Conservation (phyloP, 345 rosid species). For the Salix udensis region DNA sequence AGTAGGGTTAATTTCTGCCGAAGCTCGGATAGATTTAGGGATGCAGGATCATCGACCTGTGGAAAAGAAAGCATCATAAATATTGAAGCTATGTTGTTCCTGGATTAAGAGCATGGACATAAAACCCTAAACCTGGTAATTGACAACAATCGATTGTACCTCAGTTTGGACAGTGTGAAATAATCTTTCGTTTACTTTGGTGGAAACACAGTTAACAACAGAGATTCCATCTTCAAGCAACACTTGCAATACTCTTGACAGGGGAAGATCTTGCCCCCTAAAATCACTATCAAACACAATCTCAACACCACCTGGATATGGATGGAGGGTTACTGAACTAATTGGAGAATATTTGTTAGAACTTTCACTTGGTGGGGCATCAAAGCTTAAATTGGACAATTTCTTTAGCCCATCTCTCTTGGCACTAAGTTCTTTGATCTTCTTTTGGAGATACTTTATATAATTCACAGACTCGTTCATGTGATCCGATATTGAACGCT, state of each 20-base stretch:
- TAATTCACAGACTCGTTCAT: constrained; percentile 74
- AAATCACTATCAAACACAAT: constrained; percentile 35
- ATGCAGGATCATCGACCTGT: constrained; percentile 45
- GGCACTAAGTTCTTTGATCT: constrained; percentile 37
- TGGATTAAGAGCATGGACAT: background rate
- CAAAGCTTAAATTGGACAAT: constrained; percentile 15
- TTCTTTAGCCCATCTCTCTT: constrained; percentile 41
- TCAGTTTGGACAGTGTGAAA: constrained; percentile 51
- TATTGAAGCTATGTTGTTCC: background rate
- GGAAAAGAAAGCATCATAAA: constrained; percentile 7
- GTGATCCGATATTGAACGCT: constrained; percentile 86
- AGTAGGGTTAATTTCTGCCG: constrained; percentile 31
- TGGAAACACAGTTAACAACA: constrained; percentile 46
- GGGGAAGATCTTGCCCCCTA: constrained; percentile 27
- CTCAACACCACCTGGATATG: constrained; percentile 48
- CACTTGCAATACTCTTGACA: constrained; percentile 48
- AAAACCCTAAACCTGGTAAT: constrained; percentile 2
- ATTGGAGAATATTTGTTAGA: constrained; percentile 7
- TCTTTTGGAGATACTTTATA: constrained; percentile 47
- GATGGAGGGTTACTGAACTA: constrained; percentile 34
- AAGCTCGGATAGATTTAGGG: constrained; percentile 26
- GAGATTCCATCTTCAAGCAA: constrained; percentile 46
- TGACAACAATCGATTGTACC: constrained; percentile 27
- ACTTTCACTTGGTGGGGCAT: constrained; percentile 7
- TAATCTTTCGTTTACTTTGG: constrained; percentile 41